phyloP scores from a whole-genome alignment of 1,139 yeast species.

The Zygosaccharomyces sapae region DNA sequence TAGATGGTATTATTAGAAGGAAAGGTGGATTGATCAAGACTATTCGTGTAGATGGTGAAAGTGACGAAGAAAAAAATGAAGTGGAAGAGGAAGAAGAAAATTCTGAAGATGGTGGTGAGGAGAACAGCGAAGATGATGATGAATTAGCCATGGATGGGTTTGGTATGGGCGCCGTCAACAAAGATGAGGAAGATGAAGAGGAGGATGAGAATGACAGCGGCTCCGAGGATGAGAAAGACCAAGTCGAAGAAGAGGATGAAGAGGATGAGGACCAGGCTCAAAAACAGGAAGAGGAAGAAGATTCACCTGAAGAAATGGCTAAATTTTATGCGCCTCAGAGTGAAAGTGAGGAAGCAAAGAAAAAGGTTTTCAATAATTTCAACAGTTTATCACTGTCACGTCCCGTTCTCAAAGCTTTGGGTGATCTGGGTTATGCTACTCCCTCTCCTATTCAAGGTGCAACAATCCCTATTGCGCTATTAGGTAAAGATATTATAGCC shows the following conservation, averaged over 20 bases:
- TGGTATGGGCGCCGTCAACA: slow-evolving; percentile 55
- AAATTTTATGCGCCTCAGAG: slow-evolving; percentile 59
- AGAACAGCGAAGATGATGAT: slow-evolving; percentile 44
- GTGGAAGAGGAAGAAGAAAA: slow-evolving; percentile 32
- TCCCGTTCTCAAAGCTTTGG: slow-evolving; percentile 79
- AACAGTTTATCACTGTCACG: slow-evolving; percentile 78
- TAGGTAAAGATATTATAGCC: slow-evolving; percentile 95
- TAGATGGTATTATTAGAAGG: slow-evolving; percentile 78
- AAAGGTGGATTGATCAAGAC: slow-evolving; percentile 67
- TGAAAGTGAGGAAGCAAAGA: slow-evolving; percentile 45
- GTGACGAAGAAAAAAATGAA: slow-evolving; percentile 34
- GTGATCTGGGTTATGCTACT: slow-evolving; percentile 69
- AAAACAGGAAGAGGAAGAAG: slow-evolving; percentile 38
- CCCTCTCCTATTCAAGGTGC: slow-evolving; percentile 96
- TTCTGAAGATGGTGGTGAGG: slow-evolving; percentile 35
- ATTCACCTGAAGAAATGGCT: slow-evolving; percentile 68
- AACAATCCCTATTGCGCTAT: slow-evolving; percentile 83
- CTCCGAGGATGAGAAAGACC: not conserved
- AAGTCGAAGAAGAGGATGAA: no score
- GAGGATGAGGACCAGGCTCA: slow-evolving; percentile 22
- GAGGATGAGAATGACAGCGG: slow-evolving; percentile 31
- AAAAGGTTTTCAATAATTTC: slow-evolving; percentile 57
- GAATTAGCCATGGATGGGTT: slow-evolving; percentile 67
- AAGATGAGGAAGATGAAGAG: slow-evolving; percentile 16
- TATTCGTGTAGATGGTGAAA: slow-evolving; percentile 44